These are phyloP conservation scores for Eucalyptus lansdowneana DNA, from an alignment of 345 rosid species.

Conservation along the genomic window DNA sequence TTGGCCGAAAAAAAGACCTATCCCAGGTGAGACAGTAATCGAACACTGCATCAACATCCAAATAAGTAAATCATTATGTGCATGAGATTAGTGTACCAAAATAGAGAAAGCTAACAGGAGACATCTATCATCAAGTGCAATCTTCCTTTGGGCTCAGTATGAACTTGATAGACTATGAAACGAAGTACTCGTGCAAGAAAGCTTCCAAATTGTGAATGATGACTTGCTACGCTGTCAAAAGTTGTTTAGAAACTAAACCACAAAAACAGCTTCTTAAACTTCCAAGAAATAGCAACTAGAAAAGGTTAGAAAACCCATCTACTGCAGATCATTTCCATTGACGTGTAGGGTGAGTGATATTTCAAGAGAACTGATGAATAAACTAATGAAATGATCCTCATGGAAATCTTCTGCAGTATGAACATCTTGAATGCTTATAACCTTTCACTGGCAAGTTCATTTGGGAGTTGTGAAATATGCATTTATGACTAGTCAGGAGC, in stretches of 20 bases:
- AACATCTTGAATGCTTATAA: too few relatives aligned
- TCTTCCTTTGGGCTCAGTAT: neutral
- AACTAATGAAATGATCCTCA: too few relatives aligned
- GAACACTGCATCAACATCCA: slow-evolving; percentile 36
- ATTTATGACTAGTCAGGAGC: too few relatives aligned
- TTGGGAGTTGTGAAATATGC: too few relatives aligned
- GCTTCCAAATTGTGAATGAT: neutral
- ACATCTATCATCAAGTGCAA: neutral
- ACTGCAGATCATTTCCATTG: too few relatives aligned
- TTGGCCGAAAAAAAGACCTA: neutral
- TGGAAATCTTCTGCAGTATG: too few relatives aligned
- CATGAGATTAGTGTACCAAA: neutral
- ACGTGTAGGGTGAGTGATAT: too few relatives aligned
- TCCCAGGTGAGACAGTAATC: slow-evolving; percentile 72
- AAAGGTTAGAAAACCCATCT: too few relatives aligned
- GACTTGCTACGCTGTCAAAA: neutral
- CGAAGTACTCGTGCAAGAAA: neutral
- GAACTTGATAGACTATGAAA: neutral
- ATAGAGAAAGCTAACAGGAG: neutral
- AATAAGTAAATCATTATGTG: neutral
- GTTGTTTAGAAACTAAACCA: neutral
- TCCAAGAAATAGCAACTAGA: too few relatives aligned
- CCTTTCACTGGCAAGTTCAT: too few relatives aligned
- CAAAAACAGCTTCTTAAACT: neutral
- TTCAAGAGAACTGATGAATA: too few relatives aligned